Base-by-base conservation (phyloP, 345 rosid species). In the Populus pruinosa region DNA sequence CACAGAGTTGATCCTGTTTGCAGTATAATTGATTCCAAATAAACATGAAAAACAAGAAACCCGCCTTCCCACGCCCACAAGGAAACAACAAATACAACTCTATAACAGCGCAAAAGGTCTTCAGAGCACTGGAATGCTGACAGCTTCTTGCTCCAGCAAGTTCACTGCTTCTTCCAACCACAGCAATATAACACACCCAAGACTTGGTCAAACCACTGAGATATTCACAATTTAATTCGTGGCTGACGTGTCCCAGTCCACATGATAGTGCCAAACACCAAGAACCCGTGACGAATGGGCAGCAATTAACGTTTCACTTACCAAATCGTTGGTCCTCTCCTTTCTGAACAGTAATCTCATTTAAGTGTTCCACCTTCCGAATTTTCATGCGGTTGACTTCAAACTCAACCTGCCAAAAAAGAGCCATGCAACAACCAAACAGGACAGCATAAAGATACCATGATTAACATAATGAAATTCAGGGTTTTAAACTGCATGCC, bases 401-500 rank as follows among this genome's bases (percentile, higher is more conserved):
- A 79, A 78, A 63, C 82, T 83, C 84, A 80, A 76, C 83, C 90
- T 86, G 87, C 73, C 41, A 73, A 66, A 69, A 41, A 50, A 69
- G n/a, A 72, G 69, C 53, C 64, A 76, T 8, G 70, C 16, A 82
- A 63, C 41, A 71, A 78, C 62, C 72, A 82, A 80, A 82, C 55
- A 70, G 41, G 69, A 75, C 78, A 79, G 85, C 83, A 77, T 77
- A 79, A 83, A 86, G 83, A 85, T 67, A 73, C 76, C 83, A 80
- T 73, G 49, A 77, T 81, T 79, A 70, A 82, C 70, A 77, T 49
- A 62, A 69, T 61, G 69, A 73, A 82, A 72, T 59, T 12, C 41
- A 12, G 79, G 83, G 87, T 83, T 84, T 76, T 66, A 82, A 82
- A 85, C 82, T 69, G 82, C 90, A 85, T 86, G 92, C 93, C 94